Evolutionary conservation across 75 land plant species (phyloP).

Genomic region (Sequoiadendron giganteum): DNA sequence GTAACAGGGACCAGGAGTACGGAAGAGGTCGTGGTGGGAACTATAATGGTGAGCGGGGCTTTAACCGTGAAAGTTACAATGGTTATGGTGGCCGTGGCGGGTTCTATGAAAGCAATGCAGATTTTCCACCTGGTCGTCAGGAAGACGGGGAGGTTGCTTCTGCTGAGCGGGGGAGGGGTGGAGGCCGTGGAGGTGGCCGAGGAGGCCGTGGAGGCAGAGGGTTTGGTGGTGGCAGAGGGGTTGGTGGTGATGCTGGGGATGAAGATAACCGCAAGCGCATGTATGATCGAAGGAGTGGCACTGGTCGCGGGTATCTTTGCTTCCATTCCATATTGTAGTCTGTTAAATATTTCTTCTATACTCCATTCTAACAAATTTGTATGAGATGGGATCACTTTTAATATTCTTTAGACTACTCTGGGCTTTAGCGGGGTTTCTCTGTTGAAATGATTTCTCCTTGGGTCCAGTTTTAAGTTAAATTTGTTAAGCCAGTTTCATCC

Average conservation of each 20-base stretch:
- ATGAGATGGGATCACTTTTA: not conserved
- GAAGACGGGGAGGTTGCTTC: conserved; percentile 21
- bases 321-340: not conserved
- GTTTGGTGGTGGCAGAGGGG: conserved; percentile 21
- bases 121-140: conserved; percentile 14
- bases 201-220: conserved; percentile 31
- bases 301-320: conserved; percentile 37
- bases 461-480: not conserved
- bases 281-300: conserved; percentile 43
- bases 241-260: conserved; percentile 26
- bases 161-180: conserved; percentile 17
- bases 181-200: conserved; percentile 30
- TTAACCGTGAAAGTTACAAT: conserved; percentile 7
- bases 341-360: not conserved
- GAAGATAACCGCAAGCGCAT: conserved; percentile 18
- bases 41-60: conserved; percentile 13
- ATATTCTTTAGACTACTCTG: not conserved
- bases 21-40: conserved; percentile 21
- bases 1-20: conserved; percentile 5
- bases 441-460: not conserved
- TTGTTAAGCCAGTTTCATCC: not conserved
- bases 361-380: not conserved
- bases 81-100: conserved; percentile 9
- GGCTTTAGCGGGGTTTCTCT: not conserved
- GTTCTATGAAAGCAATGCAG: not conserved